Evolutionary conservation across 371 early-diverging fungal species (phyloP), one percentile per base, ranked within the genome.

Genomic region (Saksenaea oblongispora): DNA sequence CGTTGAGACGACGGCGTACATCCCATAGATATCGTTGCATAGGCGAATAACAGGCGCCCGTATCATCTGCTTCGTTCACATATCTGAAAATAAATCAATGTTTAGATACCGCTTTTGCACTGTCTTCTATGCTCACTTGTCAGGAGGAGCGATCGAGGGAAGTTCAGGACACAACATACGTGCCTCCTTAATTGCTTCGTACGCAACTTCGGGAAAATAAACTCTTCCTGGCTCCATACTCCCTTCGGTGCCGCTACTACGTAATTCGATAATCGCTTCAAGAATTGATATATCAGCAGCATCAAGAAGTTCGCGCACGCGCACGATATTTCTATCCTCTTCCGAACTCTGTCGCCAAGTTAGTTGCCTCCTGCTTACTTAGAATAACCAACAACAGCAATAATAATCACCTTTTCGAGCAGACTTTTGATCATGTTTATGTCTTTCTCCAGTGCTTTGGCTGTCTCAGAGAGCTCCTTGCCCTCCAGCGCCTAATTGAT

Each of bases 1-100:
- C 63, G 1, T 35, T 54, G 2, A 74, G n/a, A 15, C 59, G 54
- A 2, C 59, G 56, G 13, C 79, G 78, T 0, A 79, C 73, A 61
- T 79, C 79, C 82, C 82, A 82, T 26, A 82, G 62, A 36, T 77
- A 82, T 36, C 66, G 64, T 55, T 82, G 82, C 72, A 79, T 73
- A 31, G 82, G 79, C 2, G 79, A 74, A 62, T 79, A 82, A 28
- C 67, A 75, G n/a, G 75, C 79, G 34, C 79, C 82, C 2, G 77
- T 79, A 13, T 78, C 66, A 60, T 82, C 82, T 17, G 73, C 64
- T 18, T 58, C 41, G 18, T 70, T 61, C 22, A 41, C 34, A 24
- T 61, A 69, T 17, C 72, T 71, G 54, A 18, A 9, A 34, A 9
- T 13, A 27, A 27, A 34, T 14, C 24, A 22, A 27, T 39, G 14